Evolutionary conservation across 169 alveolate species (phyloP).

Genomic region (Perkinsus chesapeaki): DNA sequence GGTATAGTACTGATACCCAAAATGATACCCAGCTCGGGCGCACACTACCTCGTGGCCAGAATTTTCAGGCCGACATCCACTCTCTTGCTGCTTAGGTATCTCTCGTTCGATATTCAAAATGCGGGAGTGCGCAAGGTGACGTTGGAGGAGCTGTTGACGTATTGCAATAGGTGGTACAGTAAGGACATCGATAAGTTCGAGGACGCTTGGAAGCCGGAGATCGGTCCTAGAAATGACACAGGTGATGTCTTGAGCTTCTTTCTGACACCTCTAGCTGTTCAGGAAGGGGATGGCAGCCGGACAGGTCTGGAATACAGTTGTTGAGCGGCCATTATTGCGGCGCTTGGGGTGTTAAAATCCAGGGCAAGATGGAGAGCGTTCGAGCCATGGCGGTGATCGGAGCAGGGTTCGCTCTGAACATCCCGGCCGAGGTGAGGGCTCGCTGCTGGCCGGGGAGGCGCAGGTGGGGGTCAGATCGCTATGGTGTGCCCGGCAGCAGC

Average conservation of each 20-base stretch:
- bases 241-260: not conserved
- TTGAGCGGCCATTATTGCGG: not conserved
- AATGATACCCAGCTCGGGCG: no score
- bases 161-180: not conserved
- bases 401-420: not conserved
- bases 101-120: not conserved
- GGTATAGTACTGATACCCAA: no score
- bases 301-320: not conserved
- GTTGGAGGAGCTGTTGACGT: not conserved
- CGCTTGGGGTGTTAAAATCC: not conserved
- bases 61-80: no score
- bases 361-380: not conserved
- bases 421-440: not conserved
- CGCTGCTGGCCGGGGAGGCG: not conserved
- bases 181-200: not conserved
- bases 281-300: not conserved
- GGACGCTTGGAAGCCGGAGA: not conserved
- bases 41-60: no score
- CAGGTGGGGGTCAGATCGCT: not conserved
- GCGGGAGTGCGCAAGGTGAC: not conserved
- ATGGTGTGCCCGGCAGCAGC: not conserved
- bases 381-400: not conserved
- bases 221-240: not conserved
- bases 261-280: not conserved
- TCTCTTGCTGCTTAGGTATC: not conserved